A percentile compares a stretch with the other conserved stretches of the same genome.
phyloP scores from a whole-genome alignment of 148 eudicot genomes.

The Cornus controversa region DNA sequence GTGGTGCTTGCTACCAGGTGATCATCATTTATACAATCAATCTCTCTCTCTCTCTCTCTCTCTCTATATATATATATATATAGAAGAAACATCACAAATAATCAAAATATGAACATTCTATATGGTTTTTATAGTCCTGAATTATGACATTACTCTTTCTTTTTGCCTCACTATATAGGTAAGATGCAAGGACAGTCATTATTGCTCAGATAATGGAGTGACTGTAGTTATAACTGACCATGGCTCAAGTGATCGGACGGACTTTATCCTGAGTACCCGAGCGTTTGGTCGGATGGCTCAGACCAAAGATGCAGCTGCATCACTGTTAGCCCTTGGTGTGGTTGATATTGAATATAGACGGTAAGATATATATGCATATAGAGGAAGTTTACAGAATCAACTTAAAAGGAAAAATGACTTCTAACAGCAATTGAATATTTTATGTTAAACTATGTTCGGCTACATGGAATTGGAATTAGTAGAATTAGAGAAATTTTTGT shows the following conservation, averaged over 20 bases:
- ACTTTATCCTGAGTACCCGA: constrained; percentile 49
- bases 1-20: constrained; percentile 73
- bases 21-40: background rate
- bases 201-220: constrained; percentile 59
- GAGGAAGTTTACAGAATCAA: background rate
- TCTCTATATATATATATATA: too few relatives aligned
- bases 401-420: background rate
- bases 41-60: too few relatives aligned
- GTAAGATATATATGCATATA: constrained; percentile 21
- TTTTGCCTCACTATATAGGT: constrained; percentile 30
- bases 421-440: background rate
- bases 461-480: too few relatives aligned
- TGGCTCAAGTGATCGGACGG: constrained; percentile 47
- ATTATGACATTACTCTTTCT: background rate
- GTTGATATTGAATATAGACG: constrained; percentile 57
- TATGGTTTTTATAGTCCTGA: background rate
- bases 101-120: background rate
- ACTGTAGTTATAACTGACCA: constrained; percentile 54
- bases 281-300: constrained; percentile 59
- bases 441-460: too few relatives aligned
- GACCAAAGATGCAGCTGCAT: constrained; percentile 39
- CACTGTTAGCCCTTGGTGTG: constrained; percentile 43
- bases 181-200: constrained; percentile 44
- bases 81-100: background rate
- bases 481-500: too few relatives aligned